A percentile compares a stretch with the other conserved stretches of the same genome.
Evolutionary conservation across 1,284 basidiomycete species (phyloP).

Genomic region (Afroboletus lepidellus): DNA sequence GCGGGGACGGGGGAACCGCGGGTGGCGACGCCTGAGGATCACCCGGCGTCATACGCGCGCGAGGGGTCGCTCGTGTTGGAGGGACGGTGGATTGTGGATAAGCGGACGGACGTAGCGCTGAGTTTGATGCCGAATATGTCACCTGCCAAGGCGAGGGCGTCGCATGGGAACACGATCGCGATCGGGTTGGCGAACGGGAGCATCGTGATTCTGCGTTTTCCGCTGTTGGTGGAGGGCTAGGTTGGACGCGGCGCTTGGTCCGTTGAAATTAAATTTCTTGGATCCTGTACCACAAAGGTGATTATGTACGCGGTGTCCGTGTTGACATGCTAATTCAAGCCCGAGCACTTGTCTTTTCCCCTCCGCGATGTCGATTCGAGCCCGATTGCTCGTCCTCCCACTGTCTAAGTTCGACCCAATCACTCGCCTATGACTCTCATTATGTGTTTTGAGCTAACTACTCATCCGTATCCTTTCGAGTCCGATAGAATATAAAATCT

Average conservation of each 20-base stretch:
- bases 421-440: too few relatives aligned
- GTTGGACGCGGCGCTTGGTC: too few relatives aligned
- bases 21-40: constrained; percentile 19
- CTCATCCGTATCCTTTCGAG: too few relatives aligned
- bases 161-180: constrained; percentile 22
- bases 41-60: constrained; percentile 11
- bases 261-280: neutral
- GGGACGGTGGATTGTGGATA: constrained; percentile 27
- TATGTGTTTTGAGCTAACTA: too few relatives aligned
- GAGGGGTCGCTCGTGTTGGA: constrained; percentile 20
- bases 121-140: constrained; percentile 32
- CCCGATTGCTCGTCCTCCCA: too few relatives aligned
- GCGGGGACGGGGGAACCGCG: constrained; percentile 22
- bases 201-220: constrained; percentile 29
- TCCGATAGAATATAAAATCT: too few relatives aligned
- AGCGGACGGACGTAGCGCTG: constrained; percentile 12
- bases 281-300: too few relatives aligned
- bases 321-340: too few relatives aligned
- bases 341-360: too few relatives aligned
- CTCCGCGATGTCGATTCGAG: too few relatives aligned
- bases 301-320: too few relatives aligned
- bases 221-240: constrained; percentile 1
- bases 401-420: too few relatives aligned
- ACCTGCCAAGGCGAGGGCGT: constrained; percentile 25
- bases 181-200: constrained; percentile 33